Percentiles rank a stretch among this genome's conserved stretches.
Conservation (phyloP, 2,329 filamentous ascomycete genomes). For the Cryphonectria naterciae region DNA sequence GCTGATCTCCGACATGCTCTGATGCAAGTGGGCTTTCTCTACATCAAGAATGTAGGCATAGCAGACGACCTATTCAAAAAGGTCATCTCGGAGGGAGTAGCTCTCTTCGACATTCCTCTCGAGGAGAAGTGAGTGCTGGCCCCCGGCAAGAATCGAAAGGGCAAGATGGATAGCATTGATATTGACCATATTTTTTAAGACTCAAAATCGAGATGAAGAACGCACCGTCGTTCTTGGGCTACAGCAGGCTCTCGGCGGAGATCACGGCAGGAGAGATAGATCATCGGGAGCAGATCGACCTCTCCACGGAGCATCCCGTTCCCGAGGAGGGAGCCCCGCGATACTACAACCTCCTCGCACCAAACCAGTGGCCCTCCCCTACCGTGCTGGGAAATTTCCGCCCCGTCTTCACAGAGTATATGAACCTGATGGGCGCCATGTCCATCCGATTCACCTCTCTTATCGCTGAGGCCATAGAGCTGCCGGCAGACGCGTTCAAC, state of each 20-base stretch:
- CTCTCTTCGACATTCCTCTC: constrained; percentile 76
- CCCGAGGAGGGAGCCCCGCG: constrained; percentile 66
- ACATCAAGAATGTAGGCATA: constrained; percentile 80
- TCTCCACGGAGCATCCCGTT: constrained; percentile 76
- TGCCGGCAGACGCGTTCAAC: constrained; percentile 71
- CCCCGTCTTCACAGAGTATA: constrained; percentile 73
- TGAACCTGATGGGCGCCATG: constrained; percentile 72
- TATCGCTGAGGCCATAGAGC: constrained; percentile 80
- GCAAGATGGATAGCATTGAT: not conserved
- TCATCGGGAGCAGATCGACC: constrained; percentile 84
- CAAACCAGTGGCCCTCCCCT: constrained; percentile 77
- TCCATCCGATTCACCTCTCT: constrained; percentile 76
- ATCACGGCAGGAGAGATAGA: constrained; percentile 76
- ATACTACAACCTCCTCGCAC: constrained; percentile 77
- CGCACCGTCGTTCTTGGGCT: constrained; percentile 71
- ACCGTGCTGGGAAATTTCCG: constrained; percentile 69
- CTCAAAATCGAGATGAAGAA: constrained; percentile 75
- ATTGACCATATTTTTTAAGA: constrained; percentile 39
- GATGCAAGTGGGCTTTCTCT: constrained; percentile 86
- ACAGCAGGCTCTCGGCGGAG: constrained; percentile 68
- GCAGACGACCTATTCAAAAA: constrained; percentile 64
- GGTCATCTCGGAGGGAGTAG: constrained; percentile 69
- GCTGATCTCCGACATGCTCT: constrained; percentile 72
- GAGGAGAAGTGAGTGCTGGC: constrained; percentile 65
- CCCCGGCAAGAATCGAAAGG: not conserved